These are phyloP conservation scores for Cryptococcus maquisensis DNA, from an alignment of 1,284 basidiomycete species.

Conservation along the genomic window DNA sequence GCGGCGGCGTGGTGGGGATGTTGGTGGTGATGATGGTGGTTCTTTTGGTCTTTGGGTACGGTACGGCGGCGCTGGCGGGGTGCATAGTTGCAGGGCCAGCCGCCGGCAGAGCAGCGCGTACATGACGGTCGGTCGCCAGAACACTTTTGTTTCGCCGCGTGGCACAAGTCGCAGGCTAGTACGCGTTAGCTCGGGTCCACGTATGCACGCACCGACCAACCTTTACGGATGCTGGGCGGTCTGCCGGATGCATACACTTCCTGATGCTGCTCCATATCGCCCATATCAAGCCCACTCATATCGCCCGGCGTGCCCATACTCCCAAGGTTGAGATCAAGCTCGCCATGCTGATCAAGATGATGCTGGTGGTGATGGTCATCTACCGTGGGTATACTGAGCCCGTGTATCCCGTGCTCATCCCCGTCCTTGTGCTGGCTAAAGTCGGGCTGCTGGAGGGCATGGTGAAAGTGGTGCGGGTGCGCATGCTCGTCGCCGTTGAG, in stretches of 20 bases:
- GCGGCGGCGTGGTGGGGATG: constrained; percentile 14
- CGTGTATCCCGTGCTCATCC: constrained; percentile 13
- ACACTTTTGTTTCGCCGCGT: constrained; percentile 35
- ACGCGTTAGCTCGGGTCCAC: background rate
- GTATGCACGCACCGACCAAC: constrained; percentile 12
- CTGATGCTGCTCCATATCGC: constrained; percentile 12
- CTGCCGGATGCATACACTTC: constrained; percentile 15
- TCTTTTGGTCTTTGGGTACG: constrained; percentile 43
- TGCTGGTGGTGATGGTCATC: constrained; percentile 8
- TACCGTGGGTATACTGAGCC: constrained; percentile 23
- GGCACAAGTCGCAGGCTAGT: background rate
- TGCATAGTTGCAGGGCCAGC: constrained; percentile 46
- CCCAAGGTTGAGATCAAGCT: constrained; percentile 26
- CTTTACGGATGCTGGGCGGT: constrained; percentile 45
- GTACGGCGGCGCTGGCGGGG: constrained; percentile 46
- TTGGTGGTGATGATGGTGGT: constrained; percentile 13
- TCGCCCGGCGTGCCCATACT: constrained; percentile 13
- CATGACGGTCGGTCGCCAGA: constrained; percentile 47
- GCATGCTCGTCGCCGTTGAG: constrained; percentile 3
- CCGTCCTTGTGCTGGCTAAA: constrained; percentile 29
- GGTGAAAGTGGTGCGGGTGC: constrained; percentile 26
- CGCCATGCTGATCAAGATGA: constrained; percentile 12
- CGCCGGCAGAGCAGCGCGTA: constrained; percentile 42
- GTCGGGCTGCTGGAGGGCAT: constrained; percentile 40
- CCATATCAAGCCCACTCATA: constrained; percentile 17